Conservation (phyloP, 345 rosid species). For the Citrus unshiu region DNA sequence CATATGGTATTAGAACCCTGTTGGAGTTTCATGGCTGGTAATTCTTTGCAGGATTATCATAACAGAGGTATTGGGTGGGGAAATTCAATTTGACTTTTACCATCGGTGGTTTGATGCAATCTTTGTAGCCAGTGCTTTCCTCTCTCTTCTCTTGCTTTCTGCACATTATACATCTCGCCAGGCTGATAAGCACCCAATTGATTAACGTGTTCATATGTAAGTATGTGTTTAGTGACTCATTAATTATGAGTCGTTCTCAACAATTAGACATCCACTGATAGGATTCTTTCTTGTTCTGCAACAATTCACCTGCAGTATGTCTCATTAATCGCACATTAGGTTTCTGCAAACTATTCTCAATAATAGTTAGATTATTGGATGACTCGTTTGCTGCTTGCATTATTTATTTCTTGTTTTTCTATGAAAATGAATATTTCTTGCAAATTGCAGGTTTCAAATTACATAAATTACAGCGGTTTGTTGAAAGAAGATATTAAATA, state of each 20-base stretch:
- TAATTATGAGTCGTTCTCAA: not conserved
- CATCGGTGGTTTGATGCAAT: slow-evolving; percentile 98
- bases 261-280: not conserved
- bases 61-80: slow-evolving; percentile 95
- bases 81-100: slow-evolving; percentile 95
- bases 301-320: not conserved
- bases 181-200: slow-evolving; percentile 91
- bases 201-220: slow-evolving; percentile 36
- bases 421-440: not conserved
- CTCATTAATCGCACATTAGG: not conserved
- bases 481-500: not conserved
- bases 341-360: not conserved
- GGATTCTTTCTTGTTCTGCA: not conserved
- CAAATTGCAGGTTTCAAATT: not conserved
- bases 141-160: slow-evolving; percentile 83
- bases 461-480: not conserved
- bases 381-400: not conserved
- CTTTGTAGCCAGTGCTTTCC: slow-evolving; percentile 93
- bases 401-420: not conserved
- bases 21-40: slow-evolving; percentile 1
- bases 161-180: slow-evolving; percentile 97
- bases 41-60: slow-evolving; percentile 73
- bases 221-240: not conserved
- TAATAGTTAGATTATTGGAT: not conserved
- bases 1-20: not conserved